Base-by-base conservation (phyloP, 2,329 filamentous ascomycete species). In the Sclerotinia subarctica region DNA sequence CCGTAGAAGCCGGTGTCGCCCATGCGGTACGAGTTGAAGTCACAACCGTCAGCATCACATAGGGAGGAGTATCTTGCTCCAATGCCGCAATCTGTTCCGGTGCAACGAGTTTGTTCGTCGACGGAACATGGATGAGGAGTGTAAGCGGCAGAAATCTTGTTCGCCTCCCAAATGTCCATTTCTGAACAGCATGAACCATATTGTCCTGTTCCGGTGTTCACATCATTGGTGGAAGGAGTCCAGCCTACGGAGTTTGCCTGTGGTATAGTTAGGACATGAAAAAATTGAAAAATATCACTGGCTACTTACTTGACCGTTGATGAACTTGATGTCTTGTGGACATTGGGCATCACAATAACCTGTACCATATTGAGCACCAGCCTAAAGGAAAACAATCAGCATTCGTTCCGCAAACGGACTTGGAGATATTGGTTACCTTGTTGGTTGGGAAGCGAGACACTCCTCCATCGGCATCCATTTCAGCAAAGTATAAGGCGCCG, bases 161-260 rank as follows among this genome's bases (percentile, higher is more conserved):
- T 88, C 60, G 86, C 85, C 77, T 89, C 86, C 86, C 86, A 88
- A 76, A 88, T 83, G 74, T 90, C 88, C 84, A 91, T 88, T 79
- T 90, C 88, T 54, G 83, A 80, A 78, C 88, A 90, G 83, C 88
- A 90, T 53, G 87, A 81, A 72, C 88, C 88, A 66, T 83, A 81
- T 57, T 79, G 77, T 57, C 85, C 85, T 42, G 77, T 73, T 67
- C 86, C 86, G 42, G 84, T 80, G 75, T 86, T 87, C 66, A 75
- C 72, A 75, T 86, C 83, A 69, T 79, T 84, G n/a, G 71, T 66
- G 0, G 82, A 82, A 21, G 82, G 75, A 21, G 67, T 73, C 84
- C 84, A 86, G 69, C 81, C 81, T 5, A 84, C 82, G n/a, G 82
- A 79, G 74, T 88, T 89, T 60, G 80, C 85, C 81, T 84, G 38